Conservation (phyloP, 2,329 filamentous ascomycete genomes). For the Bipolaris cookei region DNA sequence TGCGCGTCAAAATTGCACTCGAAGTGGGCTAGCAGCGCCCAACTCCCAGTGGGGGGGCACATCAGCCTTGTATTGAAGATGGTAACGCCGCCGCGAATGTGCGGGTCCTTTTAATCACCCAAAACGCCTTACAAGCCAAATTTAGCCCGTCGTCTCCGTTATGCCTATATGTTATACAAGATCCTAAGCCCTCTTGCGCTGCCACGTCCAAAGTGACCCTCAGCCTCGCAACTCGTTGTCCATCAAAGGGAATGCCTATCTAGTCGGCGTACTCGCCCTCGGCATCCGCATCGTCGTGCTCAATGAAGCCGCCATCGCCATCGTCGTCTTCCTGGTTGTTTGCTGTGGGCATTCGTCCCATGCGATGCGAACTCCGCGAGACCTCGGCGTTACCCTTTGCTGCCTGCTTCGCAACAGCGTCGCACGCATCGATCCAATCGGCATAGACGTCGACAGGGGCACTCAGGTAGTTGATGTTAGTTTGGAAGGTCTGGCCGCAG, state of each 20-base stretch:
- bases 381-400: conserved; percentile 49
- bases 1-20: background rate
- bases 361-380: conserved; percentile 35
- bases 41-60: conserved; percentile 5
- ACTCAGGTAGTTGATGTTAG: conserved; percentile 89
- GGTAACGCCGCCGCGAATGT: conserved; percentile 17
- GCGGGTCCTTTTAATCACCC: conserved; percentile 25
- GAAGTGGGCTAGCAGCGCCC: background rate
- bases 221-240: background rate
- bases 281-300: conserved; percentile 48
- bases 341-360: conserved; percentile 31
- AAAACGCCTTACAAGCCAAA: conserved; percentile 33
- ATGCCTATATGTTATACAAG: conserved; percentile 23
- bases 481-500: conserved; percentile 93
- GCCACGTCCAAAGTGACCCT: background rate
- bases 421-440: conserved; percentile 97
- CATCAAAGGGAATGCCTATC: background rate
- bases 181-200: conserved; percentile 2
- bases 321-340: conserved; percentile 30
- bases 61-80: conserved; percentile 2
- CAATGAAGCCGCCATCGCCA: conserved; percentile 48
- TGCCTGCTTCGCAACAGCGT: conserved; percentile 70
- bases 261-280: conserved; percentile 47
- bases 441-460: conserved; percentile 94
- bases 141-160: conserved; percentile 7